These are phyloP conservation scores for Allium sativum DNA, from an alignment of 106 monocot species.

Conservation along the genomic window DNA sequence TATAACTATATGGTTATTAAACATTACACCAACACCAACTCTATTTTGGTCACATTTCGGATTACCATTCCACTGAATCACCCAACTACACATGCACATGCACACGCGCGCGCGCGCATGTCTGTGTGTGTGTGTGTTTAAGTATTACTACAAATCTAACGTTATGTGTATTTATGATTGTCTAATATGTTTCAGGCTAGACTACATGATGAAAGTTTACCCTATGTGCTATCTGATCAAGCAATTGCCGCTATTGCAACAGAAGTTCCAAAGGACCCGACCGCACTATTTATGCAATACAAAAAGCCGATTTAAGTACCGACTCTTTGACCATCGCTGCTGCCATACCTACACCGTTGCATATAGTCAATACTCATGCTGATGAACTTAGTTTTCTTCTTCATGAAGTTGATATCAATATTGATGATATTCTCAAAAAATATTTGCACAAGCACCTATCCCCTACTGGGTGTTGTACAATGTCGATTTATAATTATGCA, in stretches of 20 bases:
- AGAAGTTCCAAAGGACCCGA: slow-evolving; percentile 37
- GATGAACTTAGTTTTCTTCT: slow-evolving; percentile 53
- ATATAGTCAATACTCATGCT: slow-evolving; percentile 48
- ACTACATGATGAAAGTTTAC: slow-evolving; percentile 89
- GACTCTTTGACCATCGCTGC: slow-evolving; percentile 16
- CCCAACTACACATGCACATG: too few species aligned
- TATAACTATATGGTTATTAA: too few species aligned
- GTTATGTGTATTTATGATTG: neutral
- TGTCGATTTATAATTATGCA: slow-evolving; percentile 70
- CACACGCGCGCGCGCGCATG: too few species aligned
- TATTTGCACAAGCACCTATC: slow-evolving; percentile 40
- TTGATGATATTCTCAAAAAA: slow-evolving; percentile 48
- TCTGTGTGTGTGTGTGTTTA: too few species aligned
- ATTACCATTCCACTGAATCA: too few species aligned
- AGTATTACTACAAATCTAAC: too few species aligned
- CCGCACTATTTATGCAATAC: slow-evolving; percentile 39
- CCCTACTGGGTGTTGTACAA: slow-evolving; percentile 30
- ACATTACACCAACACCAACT: too few species aligned
- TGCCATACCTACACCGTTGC: slow-evolving; percentile 34
- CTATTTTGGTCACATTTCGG: too few species aligned
- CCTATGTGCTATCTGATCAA: slow-evolving; percentile 77
- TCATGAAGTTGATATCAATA: slow-evolving; percentile 27
- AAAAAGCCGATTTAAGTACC: slow-evolving; percentile 35
- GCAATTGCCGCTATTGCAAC: slow-evolving; percentile 52
- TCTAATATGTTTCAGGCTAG: slow-evolving; percentile 47